Evolutionary conservation across 495 filamentous ascomycete genomes (phyloP).

Genomic region (Halenospora varia): DNA sequence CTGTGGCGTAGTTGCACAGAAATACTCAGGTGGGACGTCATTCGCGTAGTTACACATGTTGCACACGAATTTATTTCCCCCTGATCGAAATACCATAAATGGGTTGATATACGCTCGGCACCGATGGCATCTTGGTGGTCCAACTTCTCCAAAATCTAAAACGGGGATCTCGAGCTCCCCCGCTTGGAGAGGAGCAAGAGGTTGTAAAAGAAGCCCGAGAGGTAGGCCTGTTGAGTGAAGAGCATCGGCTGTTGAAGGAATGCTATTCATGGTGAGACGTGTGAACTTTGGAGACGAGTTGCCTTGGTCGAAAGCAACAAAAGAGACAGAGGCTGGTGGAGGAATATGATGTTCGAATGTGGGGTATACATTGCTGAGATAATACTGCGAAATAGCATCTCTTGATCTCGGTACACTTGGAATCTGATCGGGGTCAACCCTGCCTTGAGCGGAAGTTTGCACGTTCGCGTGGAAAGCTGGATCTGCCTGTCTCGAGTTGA

Average conservation of each 20-base stretch:
- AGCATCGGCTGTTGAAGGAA: constrained; percentile 79
- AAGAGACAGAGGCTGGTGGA: constrained; percentile 85
- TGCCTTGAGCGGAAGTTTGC: constrained; percentile 57
- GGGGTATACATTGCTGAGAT: constrained; percentile 80
- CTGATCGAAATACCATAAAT: constrained; percentile 94
- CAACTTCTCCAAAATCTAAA: constrained; percentile 88
- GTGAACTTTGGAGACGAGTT: constrained; percentile 95
- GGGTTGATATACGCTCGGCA: constrained; percentile 98
- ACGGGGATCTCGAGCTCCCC: constrained; percentile 89
- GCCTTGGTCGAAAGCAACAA: constrained; percentile 89
- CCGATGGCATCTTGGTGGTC: constrained; percentile 87
- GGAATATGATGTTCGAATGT: constrained; percentile 91
- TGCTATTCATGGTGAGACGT: constrained; percentile 85
- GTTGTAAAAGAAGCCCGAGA: constrained; percentile 84
- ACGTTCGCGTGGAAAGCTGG: constrained; percentile 30
- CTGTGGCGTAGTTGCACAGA: constrained; percentile 81
- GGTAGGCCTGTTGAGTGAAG: constrained; percentile 76
- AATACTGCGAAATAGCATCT: constrained; percentile 77
- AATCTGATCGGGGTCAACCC: constrained; percentile 88
- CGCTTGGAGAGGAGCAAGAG: constrained; percentile 75
- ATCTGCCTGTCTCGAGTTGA: constrained; percentile 45
- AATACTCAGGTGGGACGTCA: constrained; percentile 90
- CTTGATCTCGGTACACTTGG: constrained; percentile 86
- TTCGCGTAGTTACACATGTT: constrained; percentile 99
- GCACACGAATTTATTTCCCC: constrained; percentile 94